Evolutionary conservation across 2,329 filamentous ascomycete genomes (phyloP), one percentile per base, ranked within the genome.

Genomic region (Microthyrium microscopicum): DNA sequence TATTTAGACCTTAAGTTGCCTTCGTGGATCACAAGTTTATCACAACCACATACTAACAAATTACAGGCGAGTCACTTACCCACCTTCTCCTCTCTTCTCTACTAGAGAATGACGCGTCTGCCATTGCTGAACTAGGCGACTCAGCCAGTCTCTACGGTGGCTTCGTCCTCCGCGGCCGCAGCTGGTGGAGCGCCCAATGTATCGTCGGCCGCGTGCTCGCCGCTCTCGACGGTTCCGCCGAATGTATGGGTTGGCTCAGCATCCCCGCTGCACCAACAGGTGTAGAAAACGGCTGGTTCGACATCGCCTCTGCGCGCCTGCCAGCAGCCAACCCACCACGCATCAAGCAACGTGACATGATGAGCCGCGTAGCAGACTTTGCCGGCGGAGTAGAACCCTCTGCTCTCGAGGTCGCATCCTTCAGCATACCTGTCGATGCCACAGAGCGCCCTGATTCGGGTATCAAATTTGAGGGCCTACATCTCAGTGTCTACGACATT

Each of bases 121-220:
- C 65, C 1, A 54, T 70, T 5, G 44, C 51, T 15, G 48, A 48
- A 18, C 51, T 71, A 1, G 67, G 67, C 1, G 56, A 65, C 9
- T 53, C 55, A 5, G 63, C 60, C 1, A 65, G 66, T 40, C 49
- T 71, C 0, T 62, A 67, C 34, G 64, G 66, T 15, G 68, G 67
- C 2, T 69, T 73, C 39, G 45, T 64, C 16, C 68, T 66, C 38
- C 42, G 50, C 5, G 55, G 51, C 3, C 54, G 54, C 21, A 64
- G 58, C 29, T 73, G 62, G 57, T 73, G 68, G 68, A 70, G 66
- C 44, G 70, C 68, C 44, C 53, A 53, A 27, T 67, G 60, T 25
- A 53, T 71, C 20, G 56, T 68, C n/a, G 64, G 62, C 0, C 57
- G 66, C 19, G 63, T 72, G 1, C 38, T 73, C 19, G 60, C 61